These are phyloP conservation scores for Centella asiatica DNA, from an alignment of 129 eudicot species.

Conservation along the genomic window DNA sequence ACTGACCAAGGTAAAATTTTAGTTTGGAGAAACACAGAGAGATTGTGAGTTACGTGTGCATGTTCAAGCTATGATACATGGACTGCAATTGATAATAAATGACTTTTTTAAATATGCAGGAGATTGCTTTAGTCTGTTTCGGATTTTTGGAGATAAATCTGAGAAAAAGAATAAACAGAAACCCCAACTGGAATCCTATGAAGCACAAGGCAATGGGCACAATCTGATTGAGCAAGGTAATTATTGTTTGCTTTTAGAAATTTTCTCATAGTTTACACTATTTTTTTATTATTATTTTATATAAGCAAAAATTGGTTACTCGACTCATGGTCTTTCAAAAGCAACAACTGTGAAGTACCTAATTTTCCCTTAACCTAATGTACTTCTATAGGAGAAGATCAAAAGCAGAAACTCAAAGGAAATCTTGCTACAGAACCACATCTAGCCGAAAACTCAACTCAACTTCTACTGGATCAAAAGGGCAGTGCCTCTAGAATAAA, in stretches of 20 bases:
- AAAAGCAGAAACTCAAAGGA: neutral
- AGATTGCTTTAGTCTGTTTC: slow-evolving; percentile 27
- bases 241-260: neutral
- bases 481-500: neutral
- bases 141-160: slow-evolving; percentile 8
- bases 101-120: slow-evolving; percentile 23
- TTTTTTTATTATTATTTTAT: too few relatives aligned
- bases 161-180: neutral
- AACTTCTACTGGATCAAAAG: neutral
- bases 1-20: slow-evolving; percentile 1
- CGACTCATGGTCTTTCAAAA: too few relatives aligned
- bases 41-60: too few relatives aligned
- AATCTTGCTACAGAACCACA: neutral
- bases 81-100: neutral
- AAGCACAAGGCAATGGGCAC: neutral
- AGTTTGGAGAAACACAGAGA: neutral
- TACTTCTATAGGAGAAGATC: neutral
- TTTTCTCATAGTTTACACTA: too few relatives aligned
- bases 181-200: neutral
- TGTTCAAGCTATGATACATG: too few relatives aligned
- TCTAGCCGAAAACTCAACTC: neutral
- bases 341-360: too few relatives aligned
- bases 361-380: too few relatives aligned
- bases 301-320: too few relatives aligned
- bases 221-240: neutral